These are phyloP conservation scores for Kitagawia praeruptora DNA, from an alignment of 129 eudicot genomes.

Conservation along the genomic window DNA sequence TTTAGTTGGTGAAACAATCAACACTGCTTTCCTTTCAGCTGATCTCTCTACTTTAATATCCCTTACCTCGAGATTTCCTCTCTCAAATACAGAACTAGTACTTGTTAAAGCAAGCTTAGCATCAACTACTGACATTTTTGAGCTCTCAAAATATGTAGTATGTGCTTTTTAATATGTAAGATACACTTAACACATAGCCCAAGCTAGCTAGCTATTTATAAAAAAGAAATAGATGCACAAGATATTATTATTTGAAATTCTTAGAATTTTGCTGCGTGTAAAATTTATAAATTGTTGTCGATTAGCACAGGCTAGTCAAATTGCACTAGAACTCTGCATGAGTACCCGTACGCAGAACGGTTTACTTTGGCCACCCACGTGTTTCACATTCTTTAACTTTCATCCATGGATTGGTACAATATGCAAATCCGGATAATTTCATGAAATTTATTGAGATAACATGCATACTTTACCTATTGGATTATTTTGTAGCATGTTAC, in stretches of 20 bases:
- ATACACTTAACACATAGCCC: background rate
- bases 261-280: too few relatives aligned
- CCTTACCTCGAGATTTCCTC: background rate
- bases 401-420: too few relatives aligned
- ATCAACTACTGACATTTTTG: background rate
- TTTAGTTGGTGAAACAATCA: constrained; percentile 12
- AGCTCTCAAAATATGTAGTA: background rate
- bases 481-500: too few relatives aligned
- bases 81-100: background rate
- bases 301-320: too few relatives aligned
- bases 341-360: too few relatives aligned
- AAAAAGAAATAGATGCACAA: background rate
- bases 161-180: background rate
- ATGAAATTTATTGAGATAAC: too few relatives aligned
- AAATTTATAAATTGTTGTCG: too few relatives aligned
- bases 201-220: background rate
- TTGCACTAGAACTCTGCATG: too few relatives aligned
- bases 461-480: too few relatives aligned
- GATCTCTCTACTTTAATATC: constrained; percentile 7
- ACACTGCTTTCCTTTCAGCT: constrained; percentile 8
- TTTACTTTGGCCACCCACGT: too few relatives aligned
- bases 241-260: background rate
- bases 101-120: background rate
- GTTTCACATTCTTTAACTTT: too few relatives aligned
- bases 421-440: too few relatives aligned